Evolutionary conservation across 108 stramenopile species (phyloP).

Genomic region (Cyclotella sp.): DNA sequence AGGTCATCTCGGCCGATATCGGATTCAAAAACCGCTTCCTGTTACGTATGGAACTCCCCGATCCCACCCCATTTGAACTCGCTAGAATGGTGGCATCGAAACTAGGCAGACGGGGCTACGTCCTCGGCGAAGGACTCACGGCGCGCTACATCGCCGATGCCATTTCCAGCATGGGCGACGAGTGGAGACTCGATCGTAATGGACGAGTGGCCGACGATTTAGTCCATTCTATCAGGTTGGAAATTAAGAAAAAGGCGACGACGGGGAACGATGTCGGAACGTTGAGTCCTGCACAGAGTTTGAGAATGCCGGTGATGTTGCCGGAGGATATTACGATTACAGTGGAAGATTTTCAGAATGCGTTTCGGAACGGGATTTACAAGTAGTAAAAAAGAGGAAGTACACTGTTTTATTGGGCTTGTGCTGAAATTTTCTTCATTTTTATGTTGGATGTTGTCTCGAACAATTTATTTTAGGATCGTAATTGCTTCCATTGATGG

Average conservation of each 20-base stretch:
- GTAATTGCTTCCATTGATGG: no score
- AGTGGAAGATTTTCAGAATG: constrained; percentile 91
- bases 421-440: no score
- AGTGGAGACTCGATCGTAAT: constrained; percentile 86
- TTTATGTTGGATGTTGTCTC: no score
- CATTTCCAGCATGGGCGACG: constrained; percentile 80
- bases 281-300: constrained; percentile 69
- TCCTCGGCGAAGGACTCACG: constrained; percentile 76
- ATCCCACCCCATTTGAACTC: constrained; percentile 74
- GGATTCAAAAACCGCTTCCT: constrained; percentile 85
- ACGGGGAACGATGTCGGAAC: constrained; percentile 75
- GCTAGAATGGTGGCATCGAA: constrained; percentile 85
- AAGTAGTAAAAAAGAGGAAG: no score
- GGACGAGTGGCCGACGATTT: constrained; percentile 81
- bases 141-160: constrained; percentile 78
- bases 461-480: no score
- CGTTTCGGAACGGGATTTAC: constrained; percentile 85
- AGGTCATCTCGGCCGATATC: constrained; percentile 78
- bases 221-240: constrained; percentile 70
- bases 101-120: constrained; percentile 69
- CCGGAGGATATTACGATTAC: constrained; percentile 87
- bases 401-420: no score
- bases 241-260: constrained; percentile 65
- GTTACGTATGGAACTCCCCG: constrained; percentile 80
- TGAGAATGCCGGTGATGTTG: constrained; percentile 72